These are phyloP conservation scores for Casuarina equisetifolia DNA, from an alignment of 306 rosid genomes.

Conservation along the genomic window DNA sequence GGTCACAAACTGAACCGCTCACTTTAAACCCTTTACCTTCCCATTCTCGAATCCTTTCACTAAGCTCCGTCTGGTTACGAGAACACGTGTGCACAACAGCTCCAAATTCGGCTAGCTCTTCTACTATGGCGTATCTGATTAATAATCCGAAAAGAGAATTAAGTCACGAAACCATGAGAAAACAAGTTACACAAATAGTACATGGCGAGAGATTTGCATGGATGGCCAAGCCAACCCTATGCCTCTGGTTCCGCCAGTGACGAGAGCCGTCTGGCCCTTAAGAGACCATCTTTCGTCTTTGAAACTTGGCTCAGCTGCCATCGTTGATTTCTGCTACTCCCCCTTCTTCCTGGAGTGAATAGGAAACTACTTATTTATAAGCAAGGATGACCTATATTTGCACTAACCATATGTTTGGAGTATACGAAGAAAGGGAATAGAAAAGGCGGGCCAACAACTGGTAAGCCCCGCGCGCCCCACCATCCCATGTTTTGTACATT, in stretches of 20 bases:
- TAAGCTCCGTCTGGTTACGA: conserved; percentile 33
- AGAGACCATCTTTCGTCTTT: conserved; percentile 47
- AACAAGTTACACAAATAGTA: background rate
- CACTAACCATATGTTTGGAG: too few relatives aligned
- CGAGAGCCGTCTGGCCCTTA: conserved; percentile 50
- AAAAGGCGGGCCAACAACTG: too few relatives aligned
- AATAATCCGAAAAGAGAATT: background rate
- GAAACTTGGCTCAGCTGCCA: conserved; percentile 23
- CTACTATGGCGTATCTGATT: conserved; percentile 43
- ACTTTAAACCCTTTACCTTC: conserved; percentile 39
- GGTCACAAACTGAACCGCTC: conserved; percentile 46
- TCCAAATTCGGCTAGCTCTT: conserved; percentile 50
- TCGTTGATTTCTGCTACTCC: background rate
- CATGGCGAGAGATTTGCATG: background rate
- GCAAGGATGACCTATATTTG: too few relatives aligned
- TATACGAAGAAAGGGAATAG: too few relatives aligned
- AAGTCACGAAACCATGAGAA: background rate
- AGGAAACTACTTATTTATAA: background rate
- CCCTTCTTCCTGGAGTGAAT: background rate
- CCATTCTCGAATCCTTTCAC: conserved; percentile 40
- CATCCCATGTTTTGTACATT: too few relatives aligned
- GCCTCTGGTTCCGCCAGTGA: conserved; percentile 55
- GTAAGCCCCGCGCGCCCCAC: too few relatives aligned
- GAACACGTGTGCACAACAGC: conserved; percentile 47
- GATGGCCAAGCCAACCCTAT: conserved; percentile 37